Conservation (phyloP, 2,329 filamentous ascomycete species). For the Colletotrichum incanum region DNA sequence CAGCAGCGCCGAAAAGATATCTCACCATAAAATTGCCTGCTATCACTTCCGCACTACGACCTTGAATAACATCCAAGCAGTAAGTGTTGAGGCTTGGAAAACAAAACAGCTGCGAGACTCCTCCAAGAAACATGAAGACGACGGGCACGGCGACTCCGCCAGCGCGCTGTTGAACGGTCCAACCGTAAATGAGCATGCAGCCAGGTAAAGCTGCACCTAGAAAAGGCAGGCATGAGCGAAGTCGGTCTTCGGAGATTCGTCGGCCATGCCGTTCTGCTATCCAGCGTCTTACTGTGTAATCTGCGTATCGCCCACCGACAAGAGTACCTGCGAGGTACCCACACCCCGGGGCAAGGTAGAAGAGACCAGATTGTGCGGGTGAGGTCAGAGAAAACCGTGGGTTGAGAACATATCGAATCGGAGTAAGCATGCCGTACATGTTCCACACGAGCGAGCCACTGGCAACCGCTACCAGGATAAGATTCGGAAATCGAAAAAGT, state of each 20-base stretch:
- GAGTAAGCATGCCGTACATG: conserved; percentile 78
- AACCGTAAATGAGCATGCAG: conserved; percentile 80
- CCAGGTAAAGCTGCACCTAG: conserved; percentile 72
- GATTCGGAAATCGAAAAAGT: conserved; percentile 77
- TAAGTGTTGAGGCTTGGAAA: conserved; percentile 79
- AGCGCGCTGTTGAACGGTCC: conserved; percentile 51
- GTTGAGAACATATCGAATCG: conserved; percentile 80
- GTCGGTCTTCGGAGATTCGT: conserved; percentile 79
- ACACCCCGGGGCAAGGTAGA: conserved; percentile 79
- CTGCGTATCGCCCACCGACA: conserved; percentile 78
- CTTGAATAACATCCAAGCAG: conserved; percentile 43
- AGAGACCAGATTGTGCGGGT: conserved; percentile 76
- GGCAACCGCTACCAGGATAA: conserved; percentile 71
- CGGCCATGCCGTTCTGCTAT: conserved; percentile 66
- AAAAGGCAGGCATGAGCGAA: conserved; percentile 74
- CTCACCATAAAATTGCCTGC: conserved; percentile 86
- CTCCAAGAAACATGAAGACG: conserved; percentile 78
- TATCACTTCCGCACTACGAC: conserved; percentile 52
- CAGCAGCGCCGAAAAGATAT: conserved; percentile 81
- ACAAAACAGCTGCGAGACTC: conserved; percentile 78
- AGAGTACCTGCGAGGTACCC: conserved; percentile 79
- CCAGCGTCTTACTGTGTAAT: conserved; percentile 74
- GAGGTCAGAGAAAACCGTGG: conserved; percentile 76
- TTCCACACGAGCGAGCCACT: conserved; percentile 79
- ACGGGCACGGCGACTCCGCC: conserved; percentile 68